Conservation (phyloP, 306 rosid genomes). For the Lathyrus aphaca region DNA sequence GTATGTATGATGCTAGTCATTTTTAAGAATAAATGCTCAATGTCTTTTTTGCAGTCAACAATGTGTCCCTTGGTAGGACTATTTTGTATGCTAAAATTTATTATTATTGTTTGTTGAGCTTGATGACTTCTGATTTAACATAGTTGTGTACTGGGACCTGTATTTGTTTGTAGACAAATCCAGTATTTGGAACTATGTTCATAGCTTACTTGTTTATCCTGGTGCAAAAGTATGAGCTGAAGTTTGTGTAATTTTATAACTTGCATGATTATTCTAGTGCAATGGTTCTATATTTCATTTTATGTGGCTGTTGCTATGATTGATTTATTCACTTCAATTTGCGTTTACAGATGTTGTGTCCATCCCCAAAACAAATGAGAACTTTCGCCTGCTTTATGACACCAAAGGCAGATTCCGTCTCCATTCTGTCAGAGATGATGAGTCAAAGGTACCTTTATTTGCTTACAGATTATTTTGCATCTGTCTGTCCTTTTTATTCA, state of each 20-base stretch:
- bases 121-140: neutral
- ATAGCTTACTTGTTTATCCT: neutral
- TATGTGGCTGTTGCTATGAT: neutral
- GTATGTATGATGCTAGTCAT: conserved; percentile 41
- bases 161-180: neutral
- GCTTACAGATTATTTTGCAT: neutral
- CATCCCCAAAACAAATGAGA: conserved; percentile 73
- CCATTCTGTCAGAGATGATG: conserved; percentile 78
- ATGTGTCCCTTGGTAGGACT: neutral
- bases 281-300: neutral
- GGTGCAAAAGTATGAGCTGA: neutral
- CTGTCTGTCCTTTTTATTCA: neutral
- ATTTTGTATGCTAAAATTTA: neutral
- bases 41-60: no score
- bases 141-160: neutral
- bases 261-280: neutral
- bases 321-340: no score
- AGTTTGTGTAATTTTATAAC: neutral
- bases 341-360: conserved; percentile 63
- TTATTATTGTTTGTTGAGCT: neutral
- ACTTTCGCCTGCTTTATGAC: conserved; percentile 64
- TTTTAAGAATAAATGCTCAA: neutral
- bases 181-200: neutral
- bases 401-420: conserved; percentile 55
- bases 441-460: conserved; percentile 63